Conservation (phyloP, 2,329 filamentous ascomycete genomes). For the Fusarium abutilonis region DNA sequence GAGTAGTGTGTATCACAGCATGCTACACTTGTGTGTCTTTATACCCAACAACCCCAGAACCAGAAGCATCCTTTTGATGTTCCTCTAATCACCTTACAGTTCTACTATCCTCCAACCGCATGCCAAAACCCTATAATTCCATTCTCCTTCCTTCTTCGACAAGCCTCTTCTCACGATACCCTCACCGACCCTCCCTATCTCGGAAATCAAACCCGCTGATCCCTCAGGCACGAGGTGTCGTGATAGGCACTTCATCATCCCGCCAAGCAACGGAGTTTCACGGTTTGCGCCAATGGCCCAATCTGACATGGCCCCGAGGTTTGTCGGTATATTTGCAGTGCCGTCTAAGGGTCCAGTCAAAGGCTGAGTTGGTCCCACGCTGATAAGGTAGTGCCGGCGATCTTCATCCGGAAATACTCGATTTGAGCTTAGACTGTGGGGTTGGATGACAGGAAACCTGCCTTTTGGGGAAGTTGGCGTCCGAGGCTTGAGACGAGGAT, state of each 20-base stretch:
- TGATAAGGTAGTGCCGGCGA: constrained; percentile 28
- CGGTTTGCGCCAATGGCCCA: too few relatives aligned
- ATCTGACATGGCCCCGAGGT: too few relatives aligned
- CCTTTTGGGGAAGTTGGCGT: constrained; percentile 31
- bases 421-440: constrained; percentile 18
- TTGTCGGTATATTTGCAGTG: not conserved
- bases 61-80: not conserved
- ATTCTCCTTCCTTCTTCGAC: constrained; percentile 36
- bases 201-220: constrained; percentile 22
- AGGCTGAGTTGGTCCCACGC: constrained; percentile 26
- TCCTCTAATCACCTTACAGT: constrained; percentile 4
- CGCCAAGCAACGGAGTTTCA: too few relatives aligned
- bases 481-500: constrained; percentile 14
- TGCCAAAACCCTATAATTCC: not conserved
- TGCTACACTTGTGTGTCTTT: constrained; percentile 16
- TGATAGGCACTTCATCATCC: constrained; percentile 23
- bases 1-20: not conserved
- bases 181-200: constrained; percentile 29
- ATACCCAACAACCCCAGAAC: constrained; percentile 19
- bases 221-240: constrained; percentile 31
- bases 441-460: constrained; percentile 24
- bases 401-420: constrained; percentile 13
- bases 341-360: constrained; percentile 29
- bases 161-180: constrained; percentile 5
- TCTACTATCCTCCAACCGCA: constrained; percentile 2